phyloP scores from a whole-genome alignment of 2,329 filamentous ascomycete species.

The Alternaria tenuissima region DNA sequence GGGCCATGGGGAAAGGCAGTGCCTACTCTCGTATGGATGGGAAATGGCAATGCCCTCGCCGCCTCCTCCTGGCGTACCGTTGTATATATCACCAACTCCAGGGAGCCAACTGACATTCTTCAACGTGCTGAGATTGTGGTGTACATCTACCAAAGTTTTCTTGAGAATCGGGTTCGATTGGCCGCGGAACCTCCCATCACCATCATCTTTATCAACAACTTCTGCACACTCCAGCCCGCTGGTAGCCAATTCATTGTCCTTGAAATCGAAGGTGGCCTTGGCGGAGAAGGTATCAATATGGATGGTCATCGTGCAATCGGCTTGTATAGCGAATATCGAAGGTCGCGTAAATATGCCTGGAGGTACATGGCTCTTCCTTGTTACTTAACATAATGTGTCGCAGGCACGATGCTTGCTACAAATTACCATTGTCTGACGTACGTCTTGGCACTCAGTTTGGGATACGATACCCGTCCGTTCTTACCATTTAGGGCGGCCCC shows the following conservation, averaged over 20 bases:
- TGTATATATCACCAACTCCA: slow-evolving; percentile 14
- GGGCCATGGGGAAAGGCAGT: neutral
- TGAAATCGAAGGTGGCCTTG: neutral
- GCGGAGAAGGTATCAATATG: slow-evolving; percentile 4
- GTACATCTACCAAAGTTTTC: slow-evolving; percentile 5
- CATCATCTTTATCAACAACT: neutral
- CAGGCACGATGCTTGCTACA: slow-evolving; percentile 2
- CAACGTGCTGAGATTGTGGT: neutral
- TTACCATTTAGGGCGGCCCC: neutral
- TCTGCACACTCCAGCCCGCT: neutral
- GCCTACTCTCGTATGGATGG: neutral
- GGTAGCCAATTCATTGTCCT: neutral
- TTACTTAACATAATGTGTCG: neutral
- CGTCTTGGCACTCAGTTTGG: slow-evolving; percentile 11
- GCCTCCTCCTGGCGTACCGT: neutral
- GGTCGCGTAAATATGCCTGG: neutral
- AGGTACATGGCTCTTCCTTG: neutral
- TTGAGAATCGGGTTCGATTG: neutral
- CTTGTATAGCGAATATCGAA: neutral
- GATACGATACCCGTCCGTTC: neutral
- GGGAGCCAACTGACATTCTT: slow-evolving; percentile 9
- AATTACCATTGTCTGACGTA: slow-evolving; percentile 19
- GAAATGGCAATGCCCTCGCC: neutral
- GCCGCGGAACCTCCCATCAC: neutral
- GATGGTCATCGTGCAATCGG: neutral